Percentiles rank a stretch among this genome's conserved stretches.
These are phyloP conservation scores for Desmodesmus armatus DNA, from an alignment of 139 green algal species.

Conservation along the genomic window DNA sequence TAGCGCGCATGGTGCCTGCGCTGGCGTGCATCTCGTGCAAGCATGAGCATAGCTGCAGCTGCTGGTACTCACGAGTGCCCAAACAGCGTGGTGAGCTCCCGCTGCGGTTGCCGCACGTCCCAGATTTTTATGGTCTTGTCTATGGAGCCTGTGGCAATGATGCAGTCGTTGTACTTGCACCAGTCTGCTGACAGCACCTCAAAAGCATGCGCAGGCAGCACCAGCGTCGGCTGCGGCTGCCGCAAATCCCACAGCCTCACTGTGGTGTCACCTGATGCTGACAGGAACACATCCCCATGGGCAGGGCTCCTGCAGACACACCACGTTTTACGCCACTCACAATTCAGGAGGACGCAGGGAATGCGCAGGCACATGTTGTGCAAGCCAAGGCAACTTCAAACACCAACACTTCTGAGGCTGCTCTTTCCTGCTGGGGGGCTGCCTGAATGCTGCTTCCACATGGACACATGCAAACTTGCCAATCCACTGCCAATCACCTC, in stretches of 20 bases:
- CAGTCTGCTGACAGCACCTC: conserved; percentile 86
- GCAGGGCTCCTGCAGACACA: conserved; percentile 81
- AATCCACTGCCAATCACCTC: too few species aligned
- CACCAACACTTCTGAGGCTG: too few species aligned
- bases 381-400: background rate
- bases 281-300: conserved; percentile 86
- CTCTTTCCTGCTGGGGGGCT: too few species aligned
- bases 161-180: conserved; percentile 98
- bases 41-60: too few species aligned
- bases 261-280: conserved; percentile 86
- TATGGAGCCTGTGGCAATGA: conserved; percentile 90
- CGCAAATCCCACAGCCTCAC: conserved; percentile 92
- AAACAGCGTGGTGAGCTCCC: conserved; percentile 72
- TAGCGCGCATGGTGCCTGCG: too few species aligned
- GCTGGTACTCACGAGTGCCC: conserved; percentile 83
- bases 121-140: conserved; percentile 95
- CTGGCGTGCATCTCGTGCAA: too few species aligned
- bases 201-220: conserved; percentile 84
- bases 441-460: too few species aligned
- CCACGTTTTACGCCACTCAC: too few species aligned
- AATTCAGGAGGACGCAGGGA: background rate
- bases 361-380: background rate
- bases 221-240: conserved; percentile 80
- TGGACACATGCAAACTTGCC: too few species aligned
- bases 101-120: conserved; percentile 81